Evolutionary conservation across 2,329 filamentous ascomycete species (phyloP), one percentile per base, ranked within the genome.

Genomic region (Microsporum canis): DNA sequence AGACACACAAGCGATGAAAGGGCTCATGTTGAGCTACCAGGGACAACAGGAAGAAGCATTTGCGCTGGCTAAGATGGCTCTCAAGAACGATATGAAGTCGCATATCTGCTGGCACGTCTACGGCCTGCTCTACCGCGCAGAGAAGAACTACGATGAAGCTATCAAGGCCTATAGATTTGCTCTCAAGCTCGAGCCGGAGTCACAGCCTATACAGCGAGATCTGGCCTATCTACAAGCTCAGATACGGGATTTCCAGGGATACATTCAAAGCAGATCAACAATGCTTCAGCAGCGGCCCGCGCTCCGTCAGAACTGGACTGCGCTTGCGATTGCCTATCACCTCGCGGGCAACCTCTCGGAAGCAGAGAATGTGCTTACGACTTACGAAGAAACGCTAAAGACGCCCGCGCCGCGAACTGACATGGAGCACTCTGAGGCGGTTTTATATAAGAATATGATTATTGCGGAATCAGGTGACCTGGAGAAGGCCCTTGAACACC

Each of bases 21-120:
- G 94, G 61, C 81, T 99, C 67, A 96, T 97, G 67, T 84, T 97
- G 75, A 97, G 95, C 75, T 87, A 88, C 51, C 88, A 92, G 76
- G 90, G 91, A 68, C 92, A 95, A 77, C 86, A 87, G 34, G 90
- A 96, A 62, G 94, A 99, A 77, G 95, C 95, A 0, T 99, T 99
- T 73, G 84, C 86, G 53, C 82, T 99, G 63, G 92, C 89, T 70
- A 99, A 96, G 78, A 84, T 91, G 66, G 94, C 95, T 38, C 81
- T 99, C 68, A 91, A 88, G 67, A 90, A 91, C 70, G 91, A 97
- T 74, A 97, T 99, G 91, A 96, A 95, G 79, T 96, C 91, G 70
- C 92, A 97, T 76, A 91, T 99, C 70, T 97, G 91, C 80, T 99
- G 94, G 94, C 95, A 99, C 76, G 94, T 99, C 63, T 99, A 97